Evolutionary conservation across 768 basidiomycete species (phyloP).

Genomic region (Tylopilus cervinicoccineus): DNA sequence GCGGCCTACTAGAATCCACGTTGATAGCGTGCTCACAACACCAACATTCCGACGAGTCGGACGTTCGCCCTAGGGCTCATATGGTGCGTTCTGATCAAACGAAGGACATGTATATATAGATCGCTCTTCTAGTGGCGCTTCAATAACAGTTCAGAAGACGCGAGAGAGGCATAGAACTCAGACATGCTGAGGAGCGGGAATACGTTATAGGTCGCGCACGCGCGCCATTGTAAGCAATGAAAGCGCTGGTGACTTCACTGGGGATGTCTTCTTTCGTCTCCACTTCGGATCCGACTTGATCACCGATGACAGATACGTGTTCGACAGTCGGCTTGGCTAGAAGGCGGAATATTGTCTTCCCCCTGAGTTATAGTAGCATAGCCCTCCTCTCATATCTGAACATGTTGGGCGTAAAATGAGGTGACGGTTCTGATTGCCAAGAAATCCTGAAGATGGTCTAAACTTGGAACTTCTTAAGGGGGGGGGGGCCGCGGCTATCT

Average conservation of each 20-base stretch:
- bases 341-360: neutral
- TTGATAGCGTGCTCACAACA: conserved; percentile 9
- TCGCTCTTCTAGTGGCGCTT: neutral
- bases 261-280: neutral
- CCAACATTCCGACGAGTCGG: neutral
- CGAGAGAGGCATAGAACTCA: neutral
- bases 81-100: neutral
- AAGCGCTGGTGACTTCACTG: neutral
- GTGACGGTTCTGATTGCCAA: neutral
- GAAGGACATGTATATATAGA: neutral
- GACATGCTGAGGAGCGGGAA: neutral
- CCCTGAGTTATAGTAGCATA: neutral
- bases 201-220: conserved; percentile 2
- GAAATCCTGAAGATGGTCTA: neutral
- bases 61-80: neutral
- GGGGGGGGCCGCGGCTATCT: neutral
- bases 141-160: neutral
- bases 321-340: neutral
- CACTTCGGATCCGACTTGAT: conserved; percentile 4
- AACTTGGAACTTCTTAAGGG: neutral
- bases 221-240: neutral
- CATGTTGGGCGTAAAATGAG: neutral
- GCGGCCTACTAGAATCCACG: neutral
- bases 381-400: conserved; percentile 1
- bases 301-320: conserved; percentile 3